A percentile compares a stretch with the other conserved stretches of the same genome.
Evolutionary conservation across 768 basidiomycete genomes (phyloP).

Genomic region (Hypsizygus marmoreus): DNA sequence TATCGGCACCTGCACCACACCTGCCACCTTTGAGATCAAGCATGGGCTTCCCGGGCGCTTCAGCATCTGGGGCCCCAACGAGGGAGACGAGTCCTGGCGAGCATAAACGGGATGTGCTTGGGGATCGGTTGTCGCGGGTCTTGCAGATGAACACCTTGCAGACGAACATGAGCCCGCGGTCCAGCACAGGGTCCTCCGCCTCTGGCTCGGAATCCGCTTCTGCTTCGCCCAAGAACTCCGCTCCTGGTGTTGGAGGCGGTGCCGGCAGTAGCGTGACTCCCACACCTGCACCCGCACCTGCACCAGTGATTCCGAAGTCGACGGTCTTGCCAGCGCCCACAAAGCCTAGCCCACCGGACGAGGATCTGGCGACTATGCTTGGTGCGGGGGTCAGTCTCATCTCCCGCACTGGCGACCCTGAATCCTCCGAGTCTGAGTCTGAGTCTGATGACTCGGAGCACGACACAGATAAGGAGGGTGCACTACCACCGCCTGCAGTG

Average conservation of each 20-base stretch:
- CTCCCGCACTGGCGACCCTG: constrained; percentile 35
- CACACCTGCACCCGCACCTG: too few species aligned
- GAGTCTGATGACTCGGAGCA: background rate
- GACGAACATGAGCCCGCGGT: constrained; percentile 1
- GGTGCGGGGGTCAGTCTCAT: constrained; percentile 46
- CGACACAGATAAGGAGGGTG: constrained; percentile 11
- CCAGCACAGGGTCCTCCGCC: constrained; percentile 6
- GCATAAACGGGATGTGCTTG: constrained; percentile 37
- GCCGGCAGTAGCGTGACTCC: too few species aligned
- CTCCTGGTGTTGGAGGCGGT: too few species aligned
- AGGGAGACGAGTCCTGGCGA: constrained; percentile 6
- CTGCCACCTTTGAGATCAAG: background rate
- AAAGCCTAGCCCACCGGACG: constrained; percentile 38
- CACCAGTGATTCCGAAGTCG: too few species aligned
- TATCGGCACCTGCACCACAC: background rate
- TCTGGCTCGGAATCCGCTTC: background rate
- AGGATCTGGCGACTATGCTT: constrained; percentile 42
- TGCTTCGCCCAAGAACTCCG: constrained; percentile 4
- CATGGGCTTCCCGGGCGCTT: constrained; percentile 9
- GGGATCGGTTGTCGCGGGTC: constrained; percentile 43
- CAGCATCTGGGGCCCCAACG: background rate
- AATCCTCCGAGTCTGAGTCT: background rate
- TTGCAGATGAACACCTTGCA: constrained; percentile 27
- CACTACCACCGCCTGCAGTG: constrained; percentile 16
- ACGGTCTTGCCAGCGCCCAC: too few species aligned